Conservation (phyloP, 192 early-diverging fungal species). For the Linnemannia schmuckeri region DNA sequence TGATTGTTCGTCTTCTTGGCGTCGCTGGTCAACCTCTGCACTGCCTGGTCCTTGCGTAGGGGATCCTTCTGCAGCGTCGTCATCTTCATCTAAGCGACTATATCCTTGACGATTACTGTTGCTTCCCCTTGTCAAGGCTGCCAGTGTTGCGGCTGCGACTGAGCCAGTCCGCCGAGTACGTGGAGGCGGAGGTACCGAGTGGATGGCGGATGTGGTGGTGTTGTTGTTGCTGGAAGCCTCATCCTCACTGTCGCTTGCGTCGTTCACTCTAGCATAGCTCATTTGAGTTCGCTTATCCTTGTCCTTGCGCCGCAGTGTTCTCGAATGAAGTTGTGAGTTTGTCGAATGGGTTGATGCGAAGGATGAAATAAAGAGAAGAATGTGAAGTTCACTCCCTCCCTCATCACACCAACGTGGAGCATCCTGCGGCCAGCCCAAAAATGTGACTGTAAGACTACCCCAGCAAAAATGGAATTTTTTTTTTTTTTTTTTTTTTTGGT, state of each 20-base stretch:
- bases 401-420: background rate
- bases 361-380: background rate
- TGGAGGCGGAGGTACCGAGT: background rate
- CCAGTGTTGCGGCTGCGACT: conserved; percentile 27
- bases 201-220: background rate
- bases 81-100: background rate
- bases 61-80: background rate
- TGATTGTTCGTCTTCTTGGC: background rate
- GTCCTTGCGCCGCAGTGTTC: background rate
- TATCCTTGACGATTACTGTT: background rate
- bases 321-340: background rate
- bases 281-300: conserved; percentile 9
- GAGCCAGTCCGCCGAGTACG: conserved; percentile 1
- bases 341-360: conserved; percentile 2
- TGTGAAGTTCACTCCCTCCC: background rate
- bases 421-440: too few species aligned
- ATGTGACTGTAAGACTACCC: too few species aligned
- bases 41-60: background rate
- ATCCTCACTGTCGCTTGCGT: conserved; percentile 49
- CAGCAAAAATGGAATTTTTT: too few species aligned
- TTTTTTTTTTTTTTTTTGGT: too few species aligned
- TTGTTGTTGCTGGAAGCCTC: background rate
- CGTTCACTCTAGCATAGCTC: conserved; percentile 47
- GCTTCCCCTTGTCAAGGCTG: conserved; percentile 1
- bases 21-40: background rate